These are phyloP conservation scores for Candida pseudoglaebosa DNA, from an alignment of 805 yeast genomes.

Conservation along the genomic window DNA sequence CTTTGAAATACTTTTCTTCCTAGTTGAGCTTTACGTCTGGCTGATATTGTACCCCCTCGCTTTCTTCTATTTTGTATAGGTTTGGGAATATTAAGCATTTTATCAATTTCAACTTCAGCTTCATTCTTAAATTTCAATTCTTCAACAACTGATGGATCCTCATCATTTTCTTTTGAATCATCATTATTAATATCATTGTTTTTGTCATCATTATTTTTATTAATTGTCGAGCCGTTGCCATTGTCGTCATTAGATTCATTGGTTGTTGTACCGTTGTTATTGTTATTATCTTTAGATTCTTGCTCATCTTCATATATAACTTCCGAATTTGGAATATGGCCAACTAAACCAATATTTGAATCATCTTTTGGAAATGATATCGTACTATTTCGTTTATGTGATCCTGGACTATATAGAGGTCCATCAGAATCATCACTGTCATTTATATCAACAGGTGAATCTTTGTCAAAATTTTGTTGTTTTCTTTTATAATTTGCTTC, in stretches of 20 bases:
- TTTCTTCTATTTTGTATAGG: constrained; percentile 16
- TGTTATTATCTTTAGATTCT: neutral
- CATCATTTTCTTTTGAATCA: neutral
- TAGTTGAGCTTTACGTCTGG: constrained; percentile 29
- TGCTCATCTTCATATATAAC: constrained; percentile 2
- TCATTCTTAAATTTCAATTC: constrained; percentile 1
- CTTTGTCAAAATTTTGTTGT: constrained; percentile 7
- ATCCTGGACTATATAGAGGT: constrained; percentile 6
- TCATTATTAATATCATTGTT: too few species aligned
- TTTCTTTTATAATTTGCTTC: constrained; percentile 29
- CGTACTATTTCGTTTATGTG: constrained; percentile 13
- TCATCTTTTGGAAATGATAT: constrained; percentile 24
- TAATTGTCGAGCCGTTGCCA: too few species aligned
- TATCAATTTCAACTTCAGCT: constrained; percentile 1
- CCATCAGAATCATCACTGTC: constrained; percentile 11
- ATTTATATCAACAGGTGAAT: constrained; percentile 3
- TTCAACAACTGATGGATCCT: neutral
- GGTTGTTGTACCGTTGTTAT: too few species aligned
- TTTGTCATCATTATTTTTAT: too few species aligned
- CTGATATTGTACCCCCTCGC: constrained; percentile 34
- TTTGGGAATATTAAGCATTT: constrained; percentile 1
- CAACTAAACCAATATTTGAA: constrained; percentile 33
- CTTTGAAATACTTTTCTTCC: constrained; percentile 61
- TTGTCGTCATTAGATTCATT: too few species aligned
- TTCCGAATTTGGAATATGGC: constrained; percentile 27